These are phyloP conservation scores for Pulveroboletus sp. DNA, from an alignment of 768 basidiomycete genomes.

Conservation along the genomic window DNA sequence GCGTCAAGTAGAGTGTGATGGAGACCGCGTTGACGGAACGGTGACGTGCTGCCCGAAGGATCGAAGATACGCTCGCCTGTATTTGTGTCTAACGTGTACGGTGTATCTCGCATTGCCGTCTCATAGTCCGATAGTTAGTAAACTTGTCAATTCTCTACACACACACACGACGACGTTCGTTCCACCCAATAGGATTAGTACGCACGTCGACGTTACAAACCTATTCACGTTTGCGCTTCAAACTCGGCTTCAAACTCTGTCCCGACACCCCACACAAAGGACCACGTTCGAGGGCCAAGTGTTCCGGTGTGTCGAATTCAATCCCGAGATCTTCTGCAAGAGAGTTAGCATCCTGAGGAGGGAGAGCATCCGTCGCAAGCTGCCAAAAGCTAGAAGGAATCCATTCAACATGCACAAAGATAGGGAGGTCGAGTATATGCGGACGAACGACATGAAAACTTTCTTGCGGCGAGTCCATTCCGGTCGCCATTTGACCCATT, in stretches of 20 bases:
- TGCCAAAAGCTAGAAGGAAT: conserved; percentile 65
- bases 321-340: conserved; percentile 83
- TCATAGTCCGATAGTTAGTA: too few relatives aligned
- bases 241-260: conserved; percentile 28
- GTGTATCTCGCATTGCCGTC: too few relatives aligned
- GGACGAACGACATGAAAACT: conserved; percentile 47
- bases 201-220: background rate
- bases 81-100: too few relatives aligned
- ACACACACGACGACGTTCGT: too few relatives aligned
- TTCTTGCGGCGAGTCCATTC: conserved; percentile 81
- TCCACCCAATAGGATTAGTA: too few relatives aligned
- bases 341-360: conserved; percentile 59
- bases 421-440: background rate
- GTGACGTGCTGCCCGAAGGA: too few relatives aligned
- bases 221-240: conserved; percentile 54
- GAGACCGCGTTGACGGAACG: too few relatives aligned
- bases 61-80: too few relatives aligned
- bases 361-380: conserved; percentile 61
- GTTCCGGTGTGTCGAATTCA: conserved; percentile 74
- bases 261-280: conserved; percentile 45
- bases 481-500: conserved; percentile 76
- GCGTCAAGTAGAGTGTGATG: too few relatives aligned
- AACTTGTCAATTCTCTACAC: too few relatives aligned
- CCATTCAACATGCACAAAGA: conserved; percentile 1
- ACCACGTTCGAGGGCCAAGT: conserved; percentile 59